Evolutionary conservation across 2,329 filamentous ascomycete species (phyloP).

Genomic region (Claviceps monticola): DNA sequence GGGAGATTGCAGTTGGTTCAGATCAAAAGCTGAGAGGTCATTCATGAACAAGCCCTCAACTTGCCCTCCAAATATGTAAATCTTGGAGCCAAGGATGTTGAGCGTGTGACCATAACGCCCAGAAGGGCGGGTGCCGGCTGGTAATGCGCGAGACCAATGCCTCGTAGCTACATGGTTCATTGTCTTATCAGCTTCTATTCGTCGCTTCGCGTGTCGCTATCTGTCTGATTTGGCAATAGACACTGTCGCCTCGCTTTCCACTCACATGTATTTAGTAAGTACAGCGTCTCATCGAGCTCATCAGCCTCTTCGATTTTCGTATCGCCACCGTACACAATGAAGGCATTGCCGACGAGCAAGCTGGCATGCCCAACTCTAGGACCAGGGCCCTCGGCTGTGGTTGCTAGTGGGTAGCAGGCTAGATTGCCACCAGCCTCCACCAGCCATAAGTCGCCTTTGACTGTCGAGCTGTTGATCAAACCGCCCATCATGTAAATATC

Average conservation of each 20-base stretch:
- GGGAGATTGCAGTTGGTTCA: conserved; percentile 85
- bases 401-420: conserved; percentile 81
- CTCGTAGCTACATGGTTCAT: conserved; percentile 55
- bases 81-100: conserved; percentile 92
- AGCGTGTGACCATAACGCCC: conserved; percentile 92
- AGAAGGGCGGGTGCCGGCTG: conserved; percentile 70
- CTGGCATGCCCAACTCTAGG: conserved; percentile 90
- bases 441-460: conserved; percentile 97
- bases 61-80: conserved; percentile 94
- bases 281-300: conserved; percentile 84
- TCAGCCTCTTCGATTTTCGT: conserved; percentile 94
- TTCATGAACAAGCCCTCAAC: conserved; percentile 98
- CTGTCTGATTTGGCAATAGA: background rate
- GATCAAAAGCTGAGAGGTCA: conserved; percentile 84
- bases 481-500: conserved; percentile 97
- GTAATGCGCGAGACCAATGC: conserved; percentile 92
- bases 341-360: conserved; percentile 91
- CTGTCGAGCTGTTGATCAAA: conserved; percentile 83
- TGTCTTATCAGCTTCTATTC: conserved; percentile 8
- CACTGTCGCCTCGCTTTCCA: conserved; percentile 9
- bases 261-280: conserved; percentile 94
- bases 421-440: conserved; percentile 81
- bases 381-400: conserved; percentile 85
- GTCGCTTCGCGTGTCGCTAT: background rate
- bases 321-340: conserved; percentile 97